Evolutionary conservation across 805 yeast genomes (phyloP), one percentile per base, ranked within the genome.

Genomic region (Cyberlindnera veronae): DNA sequence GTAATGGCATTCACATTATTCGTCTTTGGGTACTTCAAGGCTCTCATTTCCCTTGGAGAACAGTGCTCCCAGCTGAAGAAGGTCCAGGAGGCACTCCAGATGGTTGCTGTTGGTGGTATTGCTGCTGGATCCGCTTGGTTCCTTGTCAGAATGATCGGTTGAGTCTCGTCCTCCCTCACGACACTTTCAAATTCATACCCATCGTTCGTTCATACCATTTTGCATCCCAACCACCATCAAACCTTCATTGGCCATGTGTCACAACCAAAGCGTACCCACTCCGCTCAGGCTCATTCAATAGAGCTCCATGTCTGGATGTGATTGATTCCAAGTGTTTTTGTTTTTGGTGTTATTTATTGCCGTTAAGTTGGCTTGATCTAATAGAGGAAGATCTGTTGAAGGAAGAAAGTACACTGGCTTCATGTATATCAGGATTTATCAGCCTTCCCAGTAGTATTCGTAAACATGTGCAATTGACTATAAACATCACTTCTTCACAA

Each of bases 101-200:
- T 93, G 98, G 80, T 88, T 39, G 64, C 83, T n/a, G 90, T 87
- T 36, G 99, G 99, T 29, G 95, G 97, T n/a, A 68, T 84, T 23
- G 98, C 99, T 17, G 98, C 99, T 5, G 95, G 96, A 5, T 85
- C 95, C 18, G 99, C 99, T 10, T 91, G 96, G 95, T 78, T 77
- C 32, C 76, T 90, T 59, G 99, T 91, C 24, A 83, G 80, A 60
- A 61, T 82, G 48, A 79, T 91, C 45, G 96, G 81, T 46, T 67
- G 33, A 44, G 7, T 6, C n/a, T 21, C 4, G 19, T 11, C 14
- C 12, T 5, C 17, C 18, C 10, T 23, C 17, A 5, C 13, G 8
- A 4, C 14, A 14, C 11, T 22, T 19, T 11, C 26, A 12, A 21
- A 23, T 16, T n/a, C 13, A 12, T n/a, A n/a, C n/a, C n/a, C n/a